phyloP scores from a whole-genome alignment of 2,329 filamentous ascomycete genomes.

The Seiridium unicorne region DNA sequence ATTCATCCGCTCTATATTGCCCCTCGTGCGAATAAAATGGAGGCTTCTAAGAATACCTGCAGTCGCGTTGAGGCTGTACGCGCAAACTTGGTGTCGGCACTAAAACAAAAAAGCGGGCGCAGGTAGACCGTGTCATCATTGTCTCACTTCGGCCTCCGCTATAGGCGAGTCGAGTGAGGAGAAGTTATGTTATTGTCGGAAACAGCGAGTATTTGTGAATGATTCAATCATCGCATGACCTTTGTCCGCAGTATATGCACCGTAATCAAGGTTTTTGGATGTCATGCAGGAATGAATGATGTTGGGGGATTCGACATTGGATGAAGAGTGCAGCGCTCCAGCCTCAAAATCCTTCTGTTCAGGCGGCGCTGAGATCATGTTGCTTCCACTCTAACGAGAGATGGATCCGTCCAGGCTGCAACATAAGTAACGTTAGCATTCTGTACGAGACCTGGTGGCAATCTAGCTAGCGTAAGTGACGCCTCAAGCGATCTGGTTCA shows the following conservation, averaged over 20 bases:
- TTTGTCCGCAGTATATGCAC: neutral
- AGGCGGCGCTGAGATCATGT: too few species aligned
- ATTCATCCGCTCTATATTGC: too few species aligned
- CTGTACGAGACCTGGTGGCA: too few species aligned
- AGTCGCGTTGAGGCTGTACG: conserved; percentile 1
- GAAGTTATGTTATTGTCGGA: neutral
- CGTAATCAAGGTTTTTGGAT: neutral
- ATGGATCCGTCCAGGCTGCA: too few species aligned
- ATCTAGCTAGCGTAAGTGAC: too few species aligned
- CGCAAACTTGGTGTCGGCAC: neutral
- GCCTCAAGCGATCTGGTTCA: too few species aligned
- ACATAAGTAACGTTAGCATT: too few species aligned
- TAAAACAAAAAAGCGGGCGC: neutral
- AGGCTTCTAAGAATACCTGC: conserved; percentile 5
- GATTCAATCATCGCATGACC: neutral
- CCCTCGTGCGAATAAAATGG: neutral
- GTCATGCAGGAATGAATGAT: neutral
- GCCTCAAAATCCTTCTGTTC: too few species aligned
- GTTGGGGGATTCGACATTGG: too few species aligned
- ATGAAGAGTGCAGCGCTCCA: too few species aligned
- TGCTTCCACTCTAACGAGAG: too few species aligned
- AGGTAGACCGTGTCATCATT: conserved; percentile 9
- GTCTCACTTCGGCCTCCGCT: conserved; percentile 5
- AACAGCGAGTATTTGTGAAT: conserved; percentile 6
- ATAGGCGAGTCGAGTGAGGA: conserved; percentile 5